Conservation (phyloP, 2,329 filamentous ascomycete genomes). For the Pseudogymnoascus sp. region DNA sequence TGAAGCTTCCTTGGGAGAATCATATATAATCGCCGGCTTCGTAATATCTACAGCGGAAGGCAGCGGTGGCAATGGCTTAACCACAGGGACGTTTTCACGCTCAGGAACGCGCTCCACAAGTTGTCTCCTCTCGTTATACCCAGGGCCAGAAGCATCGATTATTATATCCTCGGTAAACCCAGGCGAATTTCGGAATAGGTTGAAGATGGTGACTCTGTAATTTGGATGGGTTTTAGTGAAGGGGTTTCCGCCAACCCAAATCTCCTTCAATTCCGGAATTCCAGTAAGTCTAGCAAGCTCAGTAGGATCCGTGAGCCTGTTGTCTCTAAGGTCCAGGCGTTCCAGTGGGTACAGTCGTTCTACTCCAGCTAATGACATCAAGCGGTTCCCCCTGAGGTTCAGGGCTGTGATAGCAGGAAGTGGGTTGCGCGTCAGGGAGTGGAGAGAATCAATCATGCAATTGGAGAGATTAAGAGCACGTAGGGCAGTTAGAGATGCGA, state of each 20-base stretch:
- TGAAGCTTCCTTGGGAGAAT: conserved; percentile 35
- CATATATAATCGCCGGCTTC: conserved; percentile 54
- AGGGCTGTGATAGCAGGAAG: conserved; percentile 88
- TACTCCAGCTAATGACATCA: conserved; percentile 79
- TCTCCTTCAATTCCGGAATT: conserved; percentile 83
- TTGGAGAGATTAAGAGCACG: conserved; percentile 88
- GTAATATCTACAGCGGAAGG: conserved; percentile 56
- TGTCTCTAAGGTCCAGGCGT: conserved; percentile 83
- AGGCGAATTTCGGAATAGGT: conserved; percentile 81
- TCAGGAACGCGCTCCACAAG: conserved; percentile 75
- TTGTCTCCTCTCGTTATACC: conserved; percentile 76
- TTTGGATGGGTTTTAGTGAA: conserved; percentile 80
- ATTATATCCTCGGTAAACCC: conserved; percentile 86
- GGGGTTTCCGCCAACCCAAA: conserved; percentile 88
- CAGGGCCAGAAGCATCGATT: conserved; percentile 76
- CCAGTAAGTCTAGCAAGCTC: conserved; percentile 84
- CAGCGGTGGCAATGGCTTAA: conserved; percentile 55
- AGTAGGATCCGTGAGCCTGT: conserved; percentile 79
- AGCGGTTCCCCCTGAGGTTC: conserved; percentile 81
- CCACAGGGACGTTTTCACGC: conserved; percentile 65
- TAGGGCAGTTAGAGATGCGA: conserved; percentile 78
- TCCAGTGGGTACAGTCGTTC: conserved; percentile 85
- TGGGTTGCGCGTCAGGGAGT: conserved; percentile 76
- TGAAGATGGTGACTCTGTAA: conserved; percentile 89
- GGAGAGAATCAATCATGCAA: conserved; percentile 94